phyloP scores from a whole-genome alignment of 2,329 filamentous ascomycete genomes.

The Cladophialophora psammophila region DNA sequence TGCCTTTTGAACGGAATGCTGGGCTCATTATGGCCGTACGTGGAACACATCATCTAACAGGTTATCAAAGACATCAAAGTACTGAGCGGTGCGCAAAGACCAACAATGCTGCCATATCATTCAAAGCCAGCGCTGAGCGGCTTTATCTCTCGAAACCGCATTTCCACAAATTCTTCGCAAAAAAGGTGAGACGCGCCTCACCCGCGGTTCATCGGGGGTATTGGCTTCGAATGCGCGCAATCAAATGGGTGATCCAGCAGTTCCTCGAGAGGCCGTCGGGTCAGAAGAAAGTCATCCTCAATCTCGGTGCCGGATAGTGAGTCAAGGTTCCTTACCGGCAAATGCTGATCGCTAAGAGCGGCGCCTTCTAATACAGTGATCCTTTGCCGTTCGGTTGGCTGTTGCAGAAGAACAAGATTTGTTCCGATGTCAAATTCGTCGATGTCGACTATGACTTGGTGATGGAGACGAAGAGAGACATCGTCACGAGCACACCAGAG shows the following conservation, averaged over 20 bases:
- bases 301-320: conserved; percentile 40
- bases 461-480: conserved; percentile 38
- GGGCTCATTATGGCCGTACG: conserved; percentile 28
- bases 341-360: not conserved
- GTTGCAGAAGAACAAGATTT: conserved; percentile 65
- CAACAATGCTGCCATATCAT: conserved; percentile 92
- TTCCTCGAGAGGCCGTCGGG: conserved; percentile 67
- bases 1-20: conserved; percentile 22
- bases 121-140: conserved; percentile 87
- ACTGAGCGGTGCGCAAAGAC: conserved; percentile 60
- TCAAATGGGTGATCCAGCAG: conserved; percentile 76
- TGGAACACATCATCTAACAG: not conserved
- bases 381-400: conserved; percentile 86
- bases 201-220: conserved; percentile 91
- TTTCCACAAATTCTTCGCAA: conserved; percentile 87
- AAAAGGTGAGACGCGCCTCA: conserved; percentile 78
- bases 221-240: conserved; percentile 81
- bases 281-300: conserved; percentile 39
- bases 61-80: not conserved
- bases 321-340: conserved; percentile 12
- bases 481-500: conserved; percentile 34
- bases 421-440: conserved; percentile 37
- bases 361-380: conserved; percentile 66
- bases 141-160: conserved; percentile 83
- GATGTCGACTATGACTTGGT: conserved; percentile 40